A percentile compares a stretch with the other conserved stretches of the same genome.
These are phyloP conservation scores for Thelonectria rubi DNA, from an alignment of 2,329 filamentous ascomycete species.

Conservation along the genomic window DNA sequence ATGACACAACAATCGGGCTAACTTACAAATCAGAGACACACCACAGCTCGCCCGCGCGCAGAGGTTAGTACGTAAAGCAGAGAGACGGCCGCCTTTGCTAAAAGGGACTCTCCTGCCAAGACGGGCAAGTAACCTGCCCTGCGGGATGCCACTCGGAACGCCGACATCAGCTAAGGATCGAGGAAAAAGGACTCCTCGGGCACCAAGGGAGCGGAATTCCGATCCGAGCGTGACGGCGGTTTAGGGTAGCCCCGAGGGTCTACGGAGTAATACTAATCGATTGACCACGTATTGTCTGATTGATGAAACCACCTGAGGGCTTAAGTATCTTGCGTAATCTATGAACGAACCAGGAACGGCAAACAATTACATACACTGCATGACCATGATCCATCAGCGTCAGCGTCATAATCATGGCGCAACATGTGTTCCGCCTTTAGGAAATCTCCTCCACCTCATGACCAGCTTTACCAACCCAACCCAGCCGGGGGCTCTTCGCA, in stretches of 20 bases:
- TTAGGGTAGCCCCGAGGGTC: too few relatives aligned
- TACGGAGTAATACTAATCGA: neutral
- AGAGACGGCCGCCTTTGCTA: neutral
- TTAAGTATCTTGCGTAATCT: too few relatives aligned
- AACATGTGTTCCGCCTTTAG: too few relatives aligned
- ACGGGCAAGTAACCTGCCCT: constrained; percentile 1
- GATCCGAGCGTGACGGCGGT: neutral
- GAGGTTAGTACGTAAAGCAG: neutral
- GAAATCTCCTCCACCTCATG: too few relatives aligned
- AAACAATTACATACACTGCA: too few relatives aligned
- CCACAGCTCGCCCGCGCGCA: neutral
- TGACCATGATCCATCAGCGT: too few relatives aligned
- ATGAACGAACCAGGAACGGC: too few relatives aligned
- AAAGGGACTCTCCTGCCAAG: constrained; percentile 6
- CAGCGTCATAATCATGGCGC: too few relatives aligned
- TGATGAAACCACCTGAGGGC: neutral
- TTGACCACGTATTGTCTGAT: neutral
- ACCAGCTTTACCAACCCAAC: too few relatives aligned
- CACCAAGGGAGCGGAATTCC: neutral
- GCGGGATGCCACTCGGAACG: neutral
- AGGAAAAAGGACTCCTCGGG: neutral
- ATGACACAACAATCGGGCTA: neutral
- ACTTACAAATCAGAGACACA: neutral
- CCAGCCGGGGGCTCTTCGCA: too few relatives aligned
- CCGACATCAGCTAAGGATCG: neutral